Percentiles rank a stretch among this genome's conserved stretches.
Conservation (phyloP, 2,329 filamentous ascomycete genomes). For the Fonsecaea multimorphosa region DNA sequence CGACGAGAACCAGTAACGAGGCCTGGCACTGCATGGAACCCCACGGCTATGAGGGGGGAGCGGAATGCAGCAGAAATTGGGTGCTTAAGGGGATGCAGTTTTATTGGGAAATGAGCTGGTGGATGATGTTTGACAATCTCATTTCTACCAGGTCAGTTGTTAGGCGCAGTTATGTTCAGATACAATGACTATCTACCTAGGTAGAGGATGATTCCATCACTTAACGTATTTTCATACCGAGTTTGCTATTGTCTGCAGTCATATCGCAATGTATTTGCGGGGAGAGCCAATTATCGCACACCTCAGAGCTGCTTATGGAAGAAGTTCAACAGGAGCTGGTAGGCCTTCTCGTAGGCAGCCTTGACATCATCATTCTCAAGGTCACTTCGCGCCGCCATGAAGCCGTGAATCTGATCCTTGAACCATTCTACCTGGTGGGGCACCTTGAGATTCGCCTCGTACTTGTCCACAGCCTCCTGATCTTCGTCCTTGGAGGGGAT, state of each 20-base stretch:
- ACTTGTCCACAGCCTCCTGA: conserved; percentile 54
- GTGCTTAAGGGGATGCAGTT: too few relatives aligned
- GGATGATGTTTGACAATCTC: background rate
- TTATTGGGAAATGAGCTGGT: background rate
- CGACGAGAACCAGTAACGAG: background rate
- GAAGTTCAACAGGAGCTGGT: conserved; percentile 50
- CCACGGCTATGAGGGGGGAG: background rate
- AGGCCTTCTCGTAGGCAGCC: conserved; percentile 54
- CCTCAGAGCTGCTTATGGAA: conserved; percentile 49
- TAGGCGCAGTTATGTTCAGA: background rate
- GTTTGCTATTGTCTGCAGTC: background rate
- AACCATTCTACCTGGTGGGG: conserved; percentile 54
- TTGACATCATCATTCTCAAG: conserved; percentile 49
- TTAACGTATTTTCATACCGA: background rate
- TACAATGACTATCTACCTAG: background rate
- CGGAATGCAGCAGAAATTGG: too few relatives aligned
- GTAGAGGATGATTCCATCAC: background rate
- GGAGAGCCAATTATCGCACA: background rate
- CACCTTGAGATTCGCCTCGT: conserved; percentile 47
- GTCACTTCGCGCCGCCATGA: conserved; percentile 54
- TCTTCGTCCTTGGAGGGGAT: conserved; percentile 64
- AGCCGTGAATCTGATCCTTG: conserved; percentile 53
- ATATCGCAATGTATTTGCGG: background rate
- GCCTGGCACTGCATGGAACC: background rate
- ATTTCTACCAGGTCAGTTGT: background rate